Base-by-base conservation (phyloP, 176 grass and related monocot genomes). In the Hsuehochloa calcarea region DNA sequence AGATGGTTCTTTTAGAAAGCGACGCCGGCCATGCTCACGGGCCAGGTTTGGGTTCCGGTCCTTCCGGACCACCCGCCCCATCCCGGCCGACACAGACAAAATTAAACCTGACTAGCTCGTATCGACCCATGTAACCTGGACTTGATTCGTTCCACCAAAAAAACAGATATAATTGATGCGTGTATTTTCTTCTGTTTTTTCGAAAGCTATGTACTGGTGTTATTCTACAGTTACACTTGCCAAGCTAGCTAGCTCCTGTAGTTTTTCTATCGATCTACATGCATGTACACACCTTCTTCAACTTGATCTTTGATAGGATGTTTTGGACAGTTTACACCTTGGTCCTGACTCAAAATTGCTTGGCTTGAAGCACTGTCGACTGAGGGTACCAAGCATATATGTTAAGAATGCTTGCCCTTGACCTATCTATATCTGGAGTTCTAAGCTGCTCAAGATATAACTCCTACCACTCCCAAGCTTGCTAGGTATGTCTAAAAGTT, bases 11-110 rank as follows among this genome's bases (percentile, higher is more conserved):
- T 87, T 49, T 31, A 73, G 67, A 74, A 89, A 80, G 59, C 38
- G 47, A 89, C 38, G 63, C 47, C 72, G 26, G 51, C 62, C 22
- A 26, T 35, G 63, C 64, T 88, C 86, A 77, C 86, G 80, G 72
- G 40, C 63, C 72, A 70, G 27, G 72, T 10, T 71, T 80, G 81
- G 87, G 58, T 65, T 72, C 56, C 56, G 55, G 20, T 58, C 77
- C 77, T 80, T 52, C 8, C 77, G 58, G 68, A 55, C n/a, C 80
- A 59, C 72, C 22, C n/a, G n/a, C 61, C 43, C 39, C 39, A 49
- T 10, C 63, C 29, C 20, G 35, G 35, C 44, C 44, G 43, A 35
- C 43, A 23, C 52, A 31, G 6, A 29, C 58, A 74, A n/a, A n/a
- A 35, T 27, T 49, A 6, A 25, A 35, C 34, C 27, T 23, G 10